Evolutionary conservation across 805 yeast species (phyloP).

Genomic region (Cyberlindnera suaveolens): DNA sequence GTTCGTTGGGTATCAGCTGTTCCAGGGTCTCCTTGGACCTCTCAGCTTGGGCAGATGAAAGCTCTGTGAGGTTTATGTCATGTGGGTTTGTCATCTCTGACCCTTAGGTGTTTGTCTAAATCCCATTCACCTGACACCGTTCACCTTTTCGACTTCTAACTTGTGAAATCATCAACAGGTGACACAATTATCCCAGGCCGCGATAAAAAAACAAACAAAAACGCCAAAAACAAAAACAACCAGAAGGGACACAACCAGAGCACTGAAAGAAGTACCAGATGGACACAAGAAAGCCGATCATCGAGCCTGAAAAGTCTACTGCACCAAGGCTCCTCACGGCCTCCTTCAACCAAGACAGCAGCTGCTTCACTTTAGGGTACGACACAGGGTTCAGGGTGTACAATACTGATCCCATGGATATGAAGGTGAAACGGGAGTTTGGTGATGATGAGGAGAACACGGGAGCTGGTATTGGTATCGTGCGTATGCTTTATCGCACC

Average conservation of each 20-base stretch:
- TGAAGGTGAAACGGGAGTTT: conserved; percentile 57
- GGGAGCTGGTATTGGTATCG: conserved; percentile 59
- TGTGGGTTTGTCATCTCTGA: too few relatives aligned
- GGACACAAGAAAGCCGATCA: conserved; percentile 21
- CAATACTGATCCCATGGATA: conserved; percentile 81
- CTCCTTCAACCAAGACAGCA: conserved; percentile 78
- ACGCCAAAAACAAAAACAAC: background rate
- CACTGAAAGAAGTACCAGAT: conserved; percentile 2
- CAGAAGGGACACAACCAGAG: background rate
- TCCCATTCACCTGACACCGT: too few relatives aligned
- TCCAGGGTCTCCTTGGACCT: too few relatives aligned
- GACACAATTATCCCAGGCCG: too few relatives aligned
- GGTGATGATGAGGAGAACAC: conserved; percentile 13
- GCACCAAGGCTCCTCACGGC: conserved; percentile 16
- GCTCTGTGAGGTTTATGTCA: too few relatives aligned
- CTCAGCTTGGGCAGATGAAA: too few relatives aligned
- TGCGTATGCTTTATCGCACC: conserved; percentile 82
- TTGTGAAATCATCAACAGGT: too few relatives aligned
- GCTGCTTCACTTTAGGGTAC: conserved; percentile 81
- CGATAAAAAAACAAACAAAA: background rate
- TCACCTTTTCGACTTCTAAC: too few relatives aligned
- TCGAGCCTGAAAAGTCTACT: conserved; percentile 5
- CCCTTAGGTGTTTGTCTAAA: too few relatives aligned
- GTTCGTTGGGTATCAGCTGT: conserved; percentile 11
- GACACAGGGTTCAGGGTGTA: conserved; percentile 80